phyloP scores from a whole-genome alignment of 768 basidiomycete species.

The Amanita inopinata region DNA sequence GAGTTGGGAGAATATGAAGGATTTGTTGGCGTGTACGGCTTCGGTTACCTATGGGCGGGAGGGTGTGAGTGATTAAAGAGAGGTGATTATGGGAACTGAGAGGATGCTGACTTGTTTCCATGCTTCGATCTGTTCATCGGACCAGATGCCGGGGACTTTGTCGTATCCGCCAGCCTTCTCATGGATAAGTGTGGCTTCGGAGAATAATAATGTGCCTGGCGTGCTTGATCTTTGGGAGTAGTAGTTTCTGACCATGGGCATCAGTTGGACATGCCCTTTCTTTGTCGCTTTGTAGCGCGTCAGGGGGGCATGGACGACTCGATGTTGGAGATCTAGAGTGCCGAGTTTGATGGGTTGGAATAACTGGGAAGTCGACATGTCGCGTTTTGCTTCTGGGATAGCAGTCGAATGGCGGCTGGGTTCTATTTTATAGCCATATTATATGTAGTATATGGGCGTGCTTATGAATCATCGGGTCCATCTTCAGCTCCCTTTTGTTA shows the following conservation, averaged over 20 bases:
- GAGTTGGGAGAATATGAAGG: conserved; percentile 43
- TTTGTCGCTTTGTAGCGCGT: conserved; percentile 33
- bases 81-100: background rate
- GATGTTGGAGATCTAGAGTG: conserved; percentile 30
- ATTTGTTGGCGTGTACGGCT: conserved; percentile 13
- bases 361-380: conserved; percentile 20
- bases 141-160: conserved; percentile 49
- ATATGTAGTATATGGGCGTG: too few relatives aligned
- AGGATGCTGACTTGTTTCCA: conserved; percentile 31
- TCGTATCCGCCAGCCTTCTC: conserved; percentile 31
- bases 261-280: conserved; percentile 25
- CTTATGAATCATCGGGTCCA: too few relatives aligned
- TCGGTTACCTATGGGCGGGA: background rate
- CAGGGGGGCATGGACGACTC: conserved; percentile 44
- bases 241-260: conserved; percentile 30
- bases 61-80: background rate
- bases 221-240: conserved; percentile 35
- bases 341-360: conserved; percentile 42
- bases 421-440: too few relatives aligned
- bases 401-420: too few relatives aligned
- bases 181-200: conserved; percentile 42
- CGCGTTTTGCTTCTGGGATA: too few relatives aligned
- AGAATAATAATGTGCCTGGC: conserved; percentile 41
- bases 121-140: conserved; percentile 35
- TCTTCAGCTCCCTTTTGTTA: too few relatives aligned